These are phyloP conservation scores for Artemisia annua DNA, from an alignment of 129 eudicot genomes.

Conservation along the genomic window DNA sequence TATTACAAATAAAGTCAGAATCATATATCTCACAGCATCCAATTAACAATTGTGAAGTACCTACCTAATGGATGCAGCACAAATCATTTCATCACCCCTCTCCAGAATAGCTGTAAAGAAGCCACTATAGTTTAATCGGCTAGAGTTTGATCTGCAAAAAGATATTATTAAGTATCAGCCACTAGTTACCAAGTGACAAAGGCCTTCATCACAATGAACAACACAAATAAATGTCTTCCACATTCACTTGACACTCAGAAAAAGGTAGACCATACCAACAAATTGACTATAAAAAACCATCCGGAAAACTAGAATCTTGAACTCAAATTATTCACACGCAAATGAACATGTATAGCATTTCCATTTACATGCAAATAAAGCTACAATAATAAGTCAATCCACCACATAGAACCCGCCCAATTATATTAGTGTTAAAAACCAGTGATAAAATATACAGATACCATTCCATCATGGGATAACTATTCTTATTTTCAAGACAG, in stretches of 20 bases:
- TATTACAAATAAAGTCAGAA: constrained; percentile 2
- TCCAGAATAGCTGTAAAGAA: constrained; percentile 85
- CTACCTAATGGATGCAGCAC: constrained; percentile 96
- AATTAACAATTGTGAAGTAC: not conserved
- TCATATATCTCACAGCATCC: no score
- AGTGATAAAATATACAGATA: not conserved
- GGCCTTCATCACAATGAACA: constrained; percentile 1
- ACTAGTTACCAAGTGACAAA: not conserved
- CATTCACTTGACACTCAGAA: no score
- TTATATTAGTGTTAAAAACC: not conserved
- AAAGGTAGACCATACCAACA: not conserved
- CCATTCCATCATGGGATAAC: not conserved
- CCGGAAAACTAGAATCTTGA: not conserved
- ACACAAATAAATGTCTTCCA: not conserved
- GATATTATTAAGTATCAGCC: not conserved
- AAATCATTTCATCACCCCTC: constrained; percentile 86
- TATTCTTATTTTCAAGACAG: not conserved
- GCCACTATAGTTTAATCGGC: constrained; percentile 72
- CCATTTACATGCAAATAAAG: not conserved
- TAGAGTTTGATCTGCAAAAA: constrained; percentile 73
- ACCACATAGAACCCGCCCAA: not conserved
- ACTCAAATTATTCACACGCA: not conserved
- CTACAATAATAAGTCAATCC: not conserved
- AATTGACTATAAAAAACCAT: not conserved
- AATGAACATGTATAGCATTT: not conserved